Conservation (phyloP, 139 green algal genomes). For the Volvox africanus region DNA sequence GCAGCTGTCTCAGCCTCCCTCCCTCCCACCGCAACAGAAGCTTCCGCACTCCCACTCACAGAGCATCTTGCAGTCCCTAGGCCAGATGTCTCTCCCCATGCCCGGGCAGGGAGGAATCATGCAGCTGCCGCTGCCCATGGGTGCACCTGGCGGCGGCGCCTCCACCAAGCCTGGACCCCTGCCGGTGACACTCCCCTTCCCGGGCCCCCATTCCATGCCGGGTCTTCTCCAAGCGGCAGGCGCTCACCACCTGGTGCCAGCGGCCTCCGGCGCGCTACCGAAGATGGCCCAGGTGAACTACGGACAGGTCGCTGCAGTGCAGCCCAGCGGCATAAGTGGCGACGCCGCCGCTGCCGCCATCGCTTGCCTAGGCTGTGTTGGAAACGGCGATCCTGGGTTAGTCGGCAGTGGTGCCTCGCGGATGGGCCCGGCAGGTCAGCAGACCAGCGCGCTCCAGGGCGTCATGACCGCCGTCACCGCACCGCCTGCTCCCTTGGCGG, state of each 20-base stretch:
- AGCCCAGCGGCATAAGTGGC: not conserved
- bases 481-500: not conserved
- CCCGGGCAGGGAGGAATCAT: not conserved
- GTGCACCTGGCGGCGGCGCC: not conserved
- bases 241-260: not conserved
- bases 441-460: not conserved
- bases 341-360: too few species aligned
- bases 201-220: not conserved
- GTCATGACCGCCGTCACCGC: not conserved
- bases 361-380: too few species aligned
- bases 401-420: not conserved
- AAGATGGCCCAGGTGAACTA: not conserved
- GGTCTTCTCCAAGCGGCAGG: too few species aligned
- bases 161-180: not conserved
- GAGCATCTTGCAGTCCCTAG: not conserved
- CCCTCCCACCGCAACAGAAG: not conserved
- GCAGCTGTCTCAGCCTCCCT: not conserved
- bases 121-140: not conserved
- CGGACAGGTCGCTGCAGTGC: not conserved
- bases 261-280: too few species aligned
- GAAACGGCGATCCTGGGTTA: not conserved
- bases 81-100: not conserved
- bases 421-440: not conserved
- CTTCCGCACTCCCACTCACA: slow-evolving; percentile 9
- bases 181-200: not conserved